These are phyloP conservation scores for Antitrichia curtipendula DNA, from an alignment of 225 moss, liverwort and hornwort genomes.

Conservation along the genomic window DNA sequence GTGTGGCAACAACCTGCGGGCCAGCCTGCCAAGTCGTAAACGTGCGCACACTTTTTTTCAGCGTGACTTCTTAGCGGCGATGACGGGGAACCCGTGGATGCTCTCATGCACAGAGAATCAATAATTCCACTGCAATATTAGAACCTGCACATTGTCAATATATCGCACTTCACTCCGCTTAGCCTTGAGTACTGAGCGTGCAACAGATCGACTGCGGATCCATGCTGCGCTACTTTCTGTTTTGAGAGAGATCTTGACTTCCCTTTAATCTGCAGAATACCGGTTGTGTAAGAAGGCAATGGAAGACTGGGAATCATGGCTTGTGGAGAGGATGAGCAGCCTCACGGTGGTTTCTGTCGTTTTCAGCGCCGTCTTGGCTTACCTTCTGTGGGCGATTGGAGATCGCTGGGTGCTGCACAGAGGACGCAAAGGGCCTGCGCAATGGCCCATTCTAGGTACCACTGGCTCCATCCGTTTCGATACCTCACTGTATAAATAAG, in stretches of 20 bases:
- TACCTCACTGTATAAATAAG: no score
- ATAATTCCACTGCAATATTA: no score
- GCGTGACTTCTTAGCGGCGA: no score
- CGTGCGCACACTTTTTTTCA: no score
- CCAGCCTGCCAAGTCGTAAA: no score
- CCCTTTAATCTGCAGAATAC: no score
- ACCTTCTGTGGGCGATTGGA: conserved; percentile 7
- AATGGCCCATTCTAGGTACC: conserved; percentile 23
- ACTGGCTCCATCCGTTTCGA: no score
- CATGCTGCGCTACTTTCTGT: neutral
- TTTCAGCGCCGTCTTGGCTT: neutral
- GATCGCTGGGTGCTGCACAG: conserved; percentile 6
- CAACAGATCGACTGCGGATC: neutral
- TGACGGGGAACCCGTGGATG: no score
- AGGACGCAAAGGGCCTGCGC: conserved; percentile 6
- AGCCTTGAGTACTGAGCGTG: neutral
- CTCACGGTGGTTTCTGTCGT: neutral
- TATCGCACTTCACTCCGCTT: neutral
- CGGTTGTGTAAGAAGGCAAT: neutral
- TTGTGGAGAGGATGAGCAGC: neutral
- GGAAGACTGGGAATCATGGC: neutral
- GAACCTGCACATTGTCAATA: no score
- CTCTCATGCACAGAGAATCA: no score
- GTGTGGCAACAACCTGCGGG: no score
- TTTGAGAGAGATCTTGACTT: neutral